phyloP scores from a whole-genome alignment of 805 yeast species.

The Zygotorulaspora florentina region DNA sequence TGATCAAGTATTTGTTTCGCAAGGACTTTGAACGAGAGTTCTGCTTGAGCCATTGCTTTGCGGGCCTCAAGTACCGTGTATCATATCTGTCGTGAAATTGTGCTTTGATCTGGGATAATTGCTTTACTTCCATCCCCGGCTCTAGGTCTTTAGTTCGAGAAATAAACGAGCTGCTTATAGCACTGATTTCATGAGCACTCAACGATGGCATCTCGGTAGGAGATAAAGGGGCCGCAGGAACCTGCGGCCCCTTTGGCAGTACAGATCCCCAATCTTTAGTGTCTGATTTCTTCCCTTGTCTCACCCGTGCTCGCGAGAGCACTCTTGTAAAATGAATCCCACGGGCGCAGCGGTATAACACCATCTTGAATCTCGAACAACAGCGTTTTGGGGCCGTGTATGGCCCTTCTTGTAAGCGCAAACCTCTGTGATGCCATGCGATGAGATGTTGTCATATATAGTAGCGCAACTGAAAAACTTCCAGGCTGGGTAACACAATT shows the following conservation, averaged over 20 bases:
- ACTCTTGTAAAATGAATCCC: constrained; percentile 2
- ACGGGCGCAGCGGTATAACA: background rate
- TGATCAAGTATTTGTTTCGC: background rate
- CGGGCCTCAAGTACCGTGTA: constrained; percentile 24
- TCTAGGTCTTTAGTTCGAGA: constrained; percentile 28
- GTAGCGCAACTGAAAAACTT: too few species aligned
- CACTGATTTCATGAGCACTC: constrained; percentile 12
- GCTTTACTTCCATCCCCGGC: constrained; percentile 28
- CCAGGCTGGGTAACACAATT: too few species aligned
- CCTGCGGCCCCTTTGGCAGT: constrained; percentile 2
- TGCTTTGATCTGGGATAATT: constrained; percentile 17
- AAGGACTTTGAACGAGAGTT: too few species aligned
- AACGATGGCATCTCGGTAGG: background rate
- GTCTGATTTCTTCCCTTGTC: background rate
- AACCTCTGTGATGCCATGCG: too few species aligned
- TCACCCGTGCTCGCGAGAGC: background rate
- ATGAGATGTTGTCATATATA: too few species aligned
- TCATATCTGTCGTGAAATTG: constrained; percentile 20
- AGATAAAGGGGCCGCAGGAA: background rate
- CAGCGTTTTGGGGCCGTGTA: background rate
- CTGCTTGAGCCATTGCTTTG: constrained; percentile 24
- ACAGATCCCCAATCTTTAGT: background rate
- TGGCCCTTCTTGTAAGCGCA: too few species aligned
- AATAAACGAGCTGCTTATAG: constrained; percentile 19
- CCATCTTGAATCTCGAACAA: background rate